phyloP scores from a whole-genome alignment of 768 basidiomycete species.

The Daedaleopsis sinensis region DNA sequence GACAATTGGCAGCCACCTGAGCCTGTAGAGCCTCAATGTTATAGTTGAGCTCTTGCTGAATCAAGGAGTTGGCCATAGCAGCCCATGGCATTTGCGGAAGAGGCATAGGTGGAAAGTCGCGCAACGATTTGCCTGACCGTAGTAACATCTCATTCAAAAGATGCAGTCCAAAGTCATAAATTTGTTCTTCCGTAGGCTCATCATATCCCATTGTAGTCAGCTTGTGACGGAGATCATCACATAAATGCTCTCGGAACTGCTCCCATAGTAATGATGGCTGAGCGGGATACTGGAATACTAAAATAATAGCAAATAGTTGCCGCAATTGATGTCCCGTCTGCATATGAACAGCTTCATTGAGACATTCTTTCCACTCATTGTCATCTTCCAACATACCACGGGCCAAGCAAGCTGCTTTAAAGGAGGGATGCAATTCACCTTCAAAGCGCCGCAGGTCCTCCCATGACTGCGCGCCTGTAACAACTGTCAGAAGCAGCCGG shows the following conservation, averaged over 20 bases:
- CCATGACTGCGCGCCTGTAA: conserved; percentile 38
- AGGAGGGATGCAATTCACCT: conserved; percentile 32
- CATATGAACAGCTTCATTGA: conserved; percentile 43
- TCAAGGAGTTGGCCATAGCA: conserved; percentile 28
- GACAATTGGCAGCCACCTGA: too few species aligned
- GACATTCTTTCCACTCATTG: conserved; percentile 43
- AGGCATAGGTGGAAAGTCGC: conserved; percentile 38
- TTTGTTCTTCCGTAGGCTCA: conserved; percentile 34
- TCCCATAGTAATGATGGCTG: conserved; percentile 45
- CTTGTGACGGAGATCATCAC: conserved; percentile 40
- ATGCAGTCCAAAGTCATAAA: conserved; percentile 47
- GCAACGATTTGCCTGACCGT: conserved; percentile 26
- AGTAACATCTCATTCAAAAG: conserved; percentile 37
- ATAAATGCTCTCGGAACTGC: conserved; percentile 37
- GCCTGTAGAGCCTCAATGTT: conserved; percentile 5
- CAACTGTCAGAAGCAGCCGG: conserved; percentile 41
- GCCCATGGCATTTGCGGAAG: conserved; percentile 31
- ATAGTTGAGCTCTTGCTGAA: conserved; percentile 39
- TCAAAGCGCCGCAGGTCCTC: conserved; percentile 31
- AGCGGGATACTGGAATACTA: conserved; percentile 33
- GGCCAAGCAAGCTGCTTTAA: conserved; percentile 44
- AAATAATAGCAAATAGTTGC: conserved; percentile 43
- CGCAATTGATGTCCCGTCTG: conserved; percentile 40
- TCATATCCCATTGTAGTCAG: conserved; percentile 21
- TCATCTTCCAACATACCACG: conserved; percentile 46